phyloP scores from a whole-genome alignment of 1,139 yeast species.

The Meyerozyma smithsonii region DNA sequence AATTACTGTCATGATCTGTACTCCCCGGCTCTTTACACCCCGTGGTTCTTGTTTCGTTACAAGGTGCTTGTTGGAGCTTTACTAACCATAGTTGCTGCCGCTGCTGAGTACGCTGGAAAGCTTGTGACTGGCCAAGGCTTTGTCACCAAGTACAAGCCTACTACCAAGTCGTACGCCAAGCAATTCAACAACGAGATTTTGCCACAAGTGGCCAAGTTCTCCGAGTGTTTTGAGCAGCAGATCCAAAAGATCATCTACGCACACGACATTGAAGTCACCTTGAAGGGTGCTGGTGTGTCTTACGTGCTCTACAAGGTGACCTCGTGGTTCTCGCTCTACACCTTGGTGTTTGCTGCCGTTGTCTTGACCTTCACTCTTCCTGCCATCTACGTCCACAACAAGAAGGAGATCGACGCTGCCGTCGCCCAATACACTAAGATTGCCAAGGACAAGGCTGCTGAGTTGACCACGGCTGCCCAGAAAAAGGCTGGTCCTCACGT shows the following conservation, averaged over 20 bases:
- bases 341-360: constrained; percentile 54
- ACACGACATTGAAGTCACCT: constrained; percentile 62
- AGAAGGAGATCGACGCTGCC: constrained; percentile 75
- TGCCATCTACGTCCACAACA: constrained; percentile 65
- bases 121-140: constrained; percentile 67
- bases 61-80: constrained; percentile 11
- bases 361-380: constrained; percentile 73
- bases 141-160: constrained; percentile 61
- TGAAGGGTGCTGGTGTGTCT: constrained; percentile 65
- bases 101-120: constrained; percentile 66
- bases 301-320: constrained; percentile 70
- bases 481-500: constrained; percentile 49
- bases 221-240: constrained; percentile 41
- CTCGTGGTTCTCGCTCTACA: constrained; percentile 70
- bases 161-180: constrained; percentile 33
- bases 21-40: too few species aligned
- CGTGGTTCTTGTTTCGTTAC: too few species aligned
- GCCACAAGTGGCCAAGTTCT: constrained; percentile 41
- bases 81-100: constrained; percentile 47
- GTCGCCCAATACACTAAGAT: constrained; percentile 53
- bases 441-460: constrained; percentile 53
- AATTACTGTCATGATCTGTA: too few species aligned
- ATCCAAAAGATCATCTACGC: constrained; percentile 61
- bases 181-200: constrained; percentile 35
- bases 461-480: constrained; percentile 46